Evolutionary conservation across 1,284 basidiomycete species (phyloP), one percentile per base, ranked within the genome.

Genomic region (Chondrostereum purpureum): DNA sequence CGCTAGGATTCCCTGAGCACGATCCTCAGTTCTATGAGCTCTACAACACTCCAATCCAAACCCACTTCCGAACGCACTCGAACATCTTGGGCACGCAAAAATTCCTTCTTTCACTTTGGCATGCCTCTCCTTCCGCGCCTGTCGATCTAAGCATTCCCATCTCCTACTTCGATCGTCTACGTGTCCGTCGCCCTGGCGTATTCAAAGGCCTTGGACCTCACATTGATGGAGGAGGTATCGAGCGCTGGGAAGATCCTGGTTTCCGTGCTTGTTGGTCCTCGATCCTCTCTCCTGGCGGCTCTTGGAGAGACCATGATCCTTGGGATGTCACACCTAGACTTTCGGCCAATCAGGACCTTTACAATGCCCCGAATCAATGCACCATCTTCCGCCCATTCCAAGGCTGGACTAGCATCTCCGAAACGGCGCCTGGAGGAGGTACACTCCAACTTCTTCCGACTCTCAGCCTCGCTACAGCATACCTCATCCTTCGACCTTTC

Each of bases 1-100:
- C 34, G 35, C 5, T n/a, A 78, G 85, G 84, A 1, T 83, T 78
- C 53, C 87, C 86, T 0, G 61, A 67, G 1, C 8, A 31, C n/a
- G 72, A 87, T 52, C 79, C 84, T 45, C 83, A 87, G 60, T 82
- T 78, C 14, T 88, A 75, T 55, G 84, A 88, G 55, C 56, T 88
- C 3, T 88, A 88, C 63, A 77, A 86, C 63, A 76, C 80, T 3
- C 72, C 67, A 47, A 55, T 75, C 5, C 83, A 87, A 60, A 70
- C 78, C 1, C 52, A 55, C 10, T 79, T 77, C 1, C 75, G 80
- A 21, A 75, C 75, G 0, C 78, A 83, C 51, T 69, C 70, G 0
- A 65, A 65, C 8, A 53, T 81, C 2, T 63, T 82, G 31, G 55
- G 61, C 5, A 73, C 78, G 1, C 78, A 81, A 48, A 64, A 63